Base-by-base conservation (phyloP, 2,329 filamentous ascomycete genomes). In the Stemphylium beticola region DNA sequence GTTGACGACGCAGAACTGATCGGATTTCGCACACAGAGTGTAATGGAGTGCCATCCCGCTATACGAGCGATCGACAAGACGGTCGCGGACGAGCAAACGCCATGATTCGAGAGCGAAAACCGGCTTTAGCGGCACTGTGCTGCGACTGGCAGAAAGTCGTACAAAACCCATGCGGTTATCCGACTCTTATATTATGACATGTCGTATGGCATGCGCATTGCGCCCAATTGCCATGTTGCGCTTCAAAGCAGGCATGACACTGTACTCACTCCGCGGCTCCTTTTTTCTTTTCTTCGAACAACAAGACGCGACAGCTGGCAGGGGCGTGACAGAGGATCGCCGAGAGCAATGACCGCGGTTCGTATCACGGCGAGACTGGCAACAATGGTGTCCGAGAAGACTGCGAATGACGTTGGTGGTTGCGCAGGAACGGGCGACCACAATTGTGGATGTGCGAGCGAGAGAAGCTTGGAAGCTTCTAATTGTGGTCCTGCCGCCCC, bases 101-200 rank as follows among this genome's bases (percentile, higher is more conserved):
- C 33, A 50, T 44, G 46, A 39, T 29, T 38, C 7, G 7, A 29
- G 8, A 24, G n/a, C n/a, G n/a, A 45, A 61, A 61, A 53, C 53
- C 42, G 56, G 56, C 56, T 57, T 49, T 54, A 33, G 24, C 33
- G 29, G 29, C n/a, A 38, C 14, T 37, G 22, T 38, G 43, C 43
- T 46, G 29, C 45, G 42, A 43, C 29, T 43, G 37, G 38, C 26
- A 47, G 40, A 36, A 24, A 37, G 31, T 22, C 12, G 42, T 53
- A 12, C 41, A 31, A 12, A 39, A 53, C 29, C 50, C 58, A 57
- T 57, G 56, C 20, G 20, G 37, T 52, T 61, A 57, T 53, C 58
- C 50, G 47, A 34, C 53, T 47, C 40, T 57, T 52, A 43, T 53
- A 50, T 38, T 41, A 44, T 50, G 11, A 14, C 11, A 15, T 51